Base-by-base conservation (phyloP, 1,139 yeast genomes). In the Neolecta irregularis region DNA sequence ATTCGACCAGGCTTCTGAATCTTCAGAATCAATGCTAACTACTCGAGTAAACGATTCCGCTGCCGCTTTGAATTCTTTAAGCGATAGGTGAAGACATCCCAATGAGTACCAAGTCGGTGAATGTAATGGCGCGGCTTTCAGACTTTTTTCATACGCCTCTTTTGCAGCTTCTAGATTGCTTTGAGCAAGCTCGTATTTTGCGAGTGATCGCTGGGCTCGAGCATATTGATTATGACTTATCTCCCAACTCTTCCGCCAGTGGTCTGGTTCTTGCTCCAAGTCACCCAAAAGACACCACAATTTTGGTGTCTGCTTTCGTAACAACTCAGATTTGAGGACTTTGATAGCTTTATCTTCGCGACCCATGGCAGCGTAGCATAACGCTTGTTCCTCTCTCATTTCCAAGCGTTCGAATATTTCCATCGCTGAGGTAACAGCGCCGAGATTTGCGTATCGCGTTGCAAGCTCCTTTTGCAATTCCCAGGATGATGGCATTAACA, bases 11-110 rank as follows among this genome's bases (percentile, higher is more conserved):
- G 93, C 73, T 51, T 73, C 73, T 1, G 91, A 67, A 49, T 74
- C 83, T 1, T 74, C 66, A 26, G 79, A 93, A 50, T 85, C 95
- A 36, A 88, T 55, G 0, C 93, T 64, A 19, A 83, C 88, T 58
- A 95, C 83, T 48, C 96, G 64, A 1, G 93, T 75, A 53, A 91
- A 85, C 0, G 95, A 95, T 51, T 81, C 93, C 0, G 94, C 74
- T 0, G 96, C 93, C 33, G 79, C 57, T 25, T 74, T 78, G 58
- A 65, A 79, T 46, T 77, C 74, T 7, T 61, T 66, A 8, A 72
- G 56, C 50, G 83, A 94, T 35, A 91, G 61, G 0, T 93, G 94
- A 40, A 85, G 65, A 50, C 94, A 80, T 4, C 98, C 96, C 49
- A 85, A 85, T 48, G 83, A 69, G 53, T 74, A 88, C 94, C 96